A percentile compares a stretch with the other conserved stretches of the same genome.
Evolutionary conservation across 768 basidiomycete species (phyloP).

Genomic region (Porpolomopsis calyptriformis): DNA sequence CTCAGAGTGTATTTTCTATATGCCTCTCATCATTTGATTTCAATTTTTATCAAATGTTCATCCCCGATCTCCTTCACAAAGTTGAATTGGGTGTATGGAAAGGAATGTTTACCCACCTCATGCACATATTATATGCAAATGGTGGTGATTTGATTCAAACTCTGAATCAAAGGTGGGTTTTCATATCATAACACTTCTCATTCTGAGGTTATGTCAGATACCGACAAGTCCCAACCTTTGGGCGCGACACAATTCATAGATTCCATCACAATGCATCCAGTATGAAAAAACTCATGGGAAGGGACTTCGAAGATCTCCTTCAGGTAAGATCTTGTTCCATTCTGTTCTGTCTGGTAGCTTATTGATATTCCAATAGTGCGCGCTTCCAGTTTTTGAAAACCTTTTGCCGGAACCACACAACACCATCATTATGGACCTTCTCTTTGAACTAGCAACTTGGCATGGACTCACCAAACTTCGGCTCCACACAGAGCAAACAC

Average conservation of each 20-base stretch:
- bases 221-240: no score
- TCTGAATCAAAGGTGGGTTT: slow-evolving; percentile 14
- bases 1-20: no score
- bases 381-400: slow-evolving; percentile 23
- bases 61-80: background rate
- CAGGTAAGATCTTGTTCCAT: slow-evolving; percentile 28
- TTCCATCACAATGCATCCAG: slow-evolving; percentile 25
- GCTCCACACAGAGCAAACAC: no score
- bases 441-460: no score
- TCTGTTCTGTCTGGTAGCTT: slow-evolving; percentile 25
- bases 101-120: slow-evolving; percentile 16
- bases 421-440: no score
- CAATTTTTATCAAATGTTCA: no score
- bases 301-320: no score
- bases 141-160: slow-evolving; percentile 5
- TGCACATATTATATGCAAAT: no score
- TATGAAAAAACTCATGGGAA: slow-evolving; percentile 25
- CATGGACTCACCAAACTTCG: no score
- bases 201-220: no score
- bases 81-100: slow-evolving; percentile 23
- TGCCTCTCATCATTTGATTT: no score
- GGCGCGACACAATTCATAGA: slow-evolving; percentile 22
- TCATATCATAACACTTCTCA: background rate
- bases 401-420: no score
- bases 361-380: slow-evolving; percentile 16